These are phyloP conservation scores for Cruciata laevipes DNA, from an alignment of 257 asterid species.

Conservation along the genomic window DNA sequence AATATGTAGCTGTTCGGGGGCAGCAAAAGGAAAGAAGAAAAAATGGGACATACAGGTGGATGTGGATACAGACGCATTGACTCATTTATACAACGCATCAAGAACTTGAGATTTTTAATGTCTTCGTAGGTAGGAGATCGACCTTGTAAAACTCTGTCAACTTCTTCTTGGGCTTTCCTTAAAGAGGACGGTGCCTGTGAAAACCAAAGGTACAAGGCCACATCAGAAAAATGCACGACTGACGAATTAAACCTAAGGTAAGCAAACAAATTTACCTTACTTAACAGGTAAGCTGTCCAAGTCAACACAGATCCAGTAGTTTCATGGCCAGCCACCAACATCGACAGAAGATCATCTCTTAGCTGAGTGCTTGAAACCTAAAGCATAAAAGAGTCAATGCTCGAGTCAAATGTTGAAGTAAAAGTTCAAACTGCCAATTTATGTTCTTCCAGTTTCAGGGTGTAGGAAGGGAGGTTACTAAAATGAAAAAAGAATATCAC, in stretches of 20 bases:
- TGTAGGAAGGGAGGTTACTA: background rate
- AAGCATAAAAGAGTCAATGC: conserved; percentile 4
- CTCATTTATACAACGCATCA: conserved; percentile 79
- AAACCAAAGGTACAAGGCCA: conserved; percentile 1
- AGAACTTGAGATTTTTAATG: conserved; percentile 72
- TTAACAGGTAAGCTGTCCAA: conserved; percentile 79
- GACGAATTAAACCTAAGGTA: background rate
- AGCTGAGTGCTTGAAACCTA: conserved; percentile 88
- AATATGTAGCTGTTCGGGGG: background rate
- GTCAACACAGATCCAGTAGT: conserved; percentile 96
- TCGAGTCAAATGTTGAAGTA: background rate
- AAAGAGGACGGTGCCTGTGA: conserved; percentile 60
- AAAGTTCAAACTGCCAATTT: background rate
- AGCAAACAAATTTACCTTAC: conserved; percentile 53
- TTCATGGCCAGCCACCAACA: conserved; percentile 99
- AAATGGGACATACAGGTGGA: conserved; percentile 71
- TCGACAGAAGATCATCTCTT: conserved; percentile 92
- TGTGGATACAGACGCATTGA: conserved; percentile 96
- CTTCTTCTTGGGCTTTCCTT: conserved; percentile 84
- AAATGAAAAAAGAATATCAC: conserved; percentile 10
- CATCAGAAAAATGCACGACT: background rate
- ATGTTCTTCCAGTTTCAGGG: background rate
- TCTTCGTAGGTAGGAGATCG: conserved; percentile 76
- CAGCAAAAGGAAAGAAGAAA: background rate
- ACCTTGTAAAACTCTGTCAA: conserved; percentile 73